Evolutionary conservation across 441 rosid species (phyloP).

Genomic region (Adansonia madagascariensis): DNA sequence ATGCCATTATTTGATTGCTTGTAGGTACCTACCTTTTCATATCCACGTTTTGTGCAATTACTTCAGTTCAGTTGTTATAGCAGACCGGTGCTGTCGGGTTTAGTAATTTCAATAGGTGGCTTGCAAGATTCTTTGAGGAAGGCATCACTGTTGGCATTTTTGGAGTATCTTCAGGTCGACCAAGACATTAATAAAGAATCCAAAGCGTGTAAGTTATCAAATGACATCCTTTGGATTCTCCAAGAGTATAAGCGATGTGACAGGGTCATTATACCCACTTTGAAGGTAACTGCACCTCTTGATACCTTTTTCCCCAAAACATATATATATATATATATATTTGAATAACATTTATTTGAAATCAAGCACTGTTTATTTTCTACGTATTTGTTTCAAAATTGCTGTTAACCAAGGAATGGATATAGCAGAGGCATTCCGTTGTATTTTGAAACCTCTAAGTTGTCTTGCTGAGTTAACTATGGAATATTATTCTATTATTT

Average conservation of each 20-base stretch:
- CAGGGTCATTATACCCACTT: constrained; percentile 82
- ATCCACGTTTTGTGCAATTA: constrained; percentile 77
- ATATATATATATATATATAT: too few relatives aligned
- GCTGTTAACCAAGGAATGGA: neutral
- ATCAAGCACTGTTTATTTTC: neutral
- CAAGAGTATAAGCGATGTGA: constrained; percentile 73
- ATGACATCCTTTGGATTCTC: constrained; percentile 84
- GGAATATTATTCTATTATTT: neutral
- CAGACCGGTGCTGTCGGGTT: constrained; percentile 70
- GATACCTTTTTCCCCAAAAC: neutral
- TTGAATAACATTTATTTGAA: neutral
- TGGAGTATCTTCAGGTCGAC: constrained; percentile 66
- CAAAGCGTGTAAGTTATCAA: constrained; percentile 55
- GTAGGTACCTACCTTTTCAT: constrained; percentile 85
- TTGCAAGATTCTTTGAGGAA: constrained; percentile 87
- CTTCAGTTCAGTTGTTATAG: constrained; percentile 71
- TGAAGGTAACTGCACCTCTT: constrained; percentile 58
- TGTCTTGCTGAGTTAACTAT: neutral
- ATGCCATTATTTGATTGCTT: constrained; percentile 38
- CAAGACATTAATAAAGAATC: constrained; percentile 47
- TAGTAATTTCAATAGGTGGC: constrained; percentile 90
- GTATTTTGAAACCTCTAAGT: constrained; percentile 6
- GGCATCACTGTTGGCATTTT: constrained; percentile 70
- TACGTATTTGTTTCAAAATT: neutral
- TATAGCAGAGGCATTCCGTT: neutral